Evolutionary conservation across 1,139 yeast species (phyloP), one percentile per base, ranked within the genome.

Genomic region (Wickerhamiella pararugosa): DNA sequence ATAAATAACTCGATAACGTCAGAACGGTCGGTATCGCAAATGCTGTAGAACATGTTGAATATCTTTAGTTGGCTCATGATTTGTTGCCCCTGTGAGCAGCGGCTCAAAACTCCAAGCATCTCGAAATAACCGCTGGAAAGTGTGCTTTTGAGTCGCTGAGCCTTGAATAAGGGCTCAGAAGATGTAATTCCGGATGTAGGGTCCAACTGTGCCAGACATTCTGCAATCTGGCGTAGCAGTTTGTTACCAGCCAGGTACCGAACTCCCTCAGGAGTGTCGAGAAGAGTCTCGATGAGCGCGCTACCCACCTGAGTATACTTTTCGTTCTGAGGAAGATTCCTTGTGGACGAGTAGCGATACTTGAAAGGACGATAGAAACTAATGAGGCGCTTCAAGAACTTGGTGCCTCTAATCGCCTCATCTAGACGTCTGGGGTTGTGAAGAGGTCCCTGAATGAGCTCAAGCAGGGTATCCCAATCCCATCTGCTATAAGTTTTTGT

Each of bases 351-450:
- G 58, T 84, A 90, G 45, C 95, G 64, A 54, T 78, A 77, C 58
- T 90, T 86, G 62, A 87, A 80, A 0, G 99, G 98, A 40, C 97
- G 69, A 57, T 78, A 90, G 57, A 90, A 92, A 3, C 94, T 81
- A 53, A 87, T 61, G 29, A 90, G 59, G 44, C 96, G 65, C 55
- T 90, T 87, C 59, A 87, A 69, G 53, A 90, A 84, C 54, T 86
- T 87, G 0, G 97, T 80, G 7, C 82, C 79, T 50, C 73, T 79
- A 33, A 77, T 66, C 0, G 81, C 65, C 47, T 90, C 98, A 29
- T 84, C 94, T 42, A 92, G 67, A 38, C 86, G 64, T 49, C 68
- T 72, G 0, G 84, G 79, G 51, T 76, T 79, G 44, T 74, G 60
- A 25, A 90, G 62, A 0, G 96, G 94, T 0, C 96, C 95, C 50